These are phyloP conservation scores for Nakaseomyces kungkrabaensis DNA, from an alignment of 1,139 yeast species.

Conservation along the genomic window DNA sequence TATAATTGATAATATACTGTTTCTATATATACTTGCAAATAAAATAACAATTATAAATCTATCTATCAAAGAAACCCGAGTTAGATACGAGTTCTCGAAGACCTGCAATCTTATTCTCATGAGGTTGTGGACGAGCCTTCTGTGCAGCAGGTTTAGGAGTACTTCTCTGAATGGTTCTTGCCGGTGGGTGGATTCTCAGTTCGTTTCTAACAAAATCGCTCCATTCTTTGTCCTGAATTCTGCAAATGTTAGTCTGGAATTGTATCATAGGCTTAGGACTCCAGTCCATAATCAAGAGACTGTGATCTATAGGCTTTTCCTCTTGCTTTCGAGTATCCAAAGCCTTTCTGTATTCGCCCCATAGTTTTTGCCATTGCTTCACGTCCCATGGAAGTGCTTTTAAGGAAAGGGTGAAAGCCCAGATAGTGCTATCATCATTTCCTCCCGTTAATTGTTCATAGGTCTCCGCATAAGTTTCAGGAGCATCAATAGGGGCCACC, in stretches of 20 bases:
- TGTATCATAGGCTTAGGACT: conserved; percentile 14
- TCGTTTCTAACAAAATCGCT: conserved; percentile 18
- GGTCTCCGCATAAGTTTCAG: conserved; percentile 23
- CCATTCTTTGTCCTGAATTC: conserved; percentile 25
- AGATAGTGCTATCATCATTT: conserved; percentile 20
- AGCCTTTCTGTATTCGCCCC: conserved; percentile 17
- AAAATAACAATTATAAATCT: background rate
- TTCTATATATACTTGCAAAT: background rate
- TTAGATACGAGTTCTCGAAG: conserved; percentile 14
- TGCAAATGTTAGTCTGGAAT: conserved; percentile 20
- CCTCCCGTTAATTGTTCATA: conserved; percentile 20
- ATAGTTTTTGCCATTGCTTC: conserved; percentile 20
- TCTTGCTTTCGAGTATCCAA: conserved; percentile 8
- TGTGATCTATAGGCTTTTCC: conserved; percentile 5
- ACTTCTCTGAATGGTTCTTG: conserved; percentile 7
- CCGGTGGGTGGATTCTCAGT: conserved; percentile 13
- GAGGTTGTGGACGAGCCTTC: conserved; percentile 9
- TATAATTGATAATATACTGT: background rate
- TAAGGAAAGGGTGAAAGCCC: conserved; percentile 24
- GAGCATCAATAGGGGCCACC: conserved; percentile 22
- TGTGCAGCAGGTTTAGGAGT: conserved; percentile 5
- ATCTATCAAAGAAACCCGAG: conserved; percentile 16
- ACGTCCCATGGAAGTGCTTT: conserved; percentile 28
- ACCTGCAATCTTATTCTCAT: conserved; percentile 1
- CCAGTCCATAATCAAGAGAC: conserved; percentile 20